Evolutionary conservation across 2,329 filamentous ascomycete species (phyloP).

Genomic region (Penicillium sp.): DNA sequence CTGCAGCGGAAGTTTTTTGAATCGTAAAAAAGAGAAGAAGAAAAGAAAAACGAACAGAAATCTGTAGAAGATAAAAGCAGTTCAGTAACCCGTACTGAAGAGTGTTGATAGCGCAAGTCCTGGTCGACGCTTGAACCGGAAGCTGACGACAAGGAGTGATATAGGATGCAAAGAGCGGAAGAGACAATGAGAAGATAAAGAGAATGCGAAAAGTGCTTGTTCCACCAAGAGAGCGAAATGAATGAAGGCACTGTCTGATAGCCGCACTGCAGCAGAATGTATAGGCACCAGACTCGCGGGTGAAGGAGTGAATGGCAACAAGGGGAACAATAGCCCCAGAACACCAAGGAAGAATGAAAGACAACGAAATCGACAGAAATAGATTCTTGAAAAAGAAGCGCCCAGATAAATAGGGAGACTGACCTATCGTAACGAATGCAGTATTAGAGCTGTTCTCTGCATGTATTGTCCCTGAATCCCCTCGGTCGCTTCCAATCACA

Average conservation of each 20-base stretch:
- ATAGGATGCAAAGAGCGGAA: constrained; percentile 9
- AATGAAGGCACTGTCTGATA: constrained; percentile 7
- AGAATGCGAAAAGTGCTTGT: constrained; percentile 4
- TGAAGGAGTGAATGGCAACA: constrained; percentile 9
- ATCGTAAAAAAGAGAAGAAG: not conserved
- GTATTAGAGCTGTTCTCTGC: not conserved
- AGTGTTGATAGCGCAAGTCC: not conserved
- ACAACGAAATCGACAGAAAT: constrained; percentile 2
- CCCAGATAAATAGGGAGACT: not conserved
- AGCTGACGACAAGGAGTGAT: constrained; percentile 6
- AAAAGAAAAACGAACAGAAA: not conserved
- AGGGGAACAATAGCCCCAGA: not conserved
- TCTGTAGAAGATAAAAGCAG: constrained; percentile 13
- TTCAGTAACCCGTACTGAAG: constrained; percentile 32
- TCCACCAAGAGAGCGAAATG: constrained; percentile 8
- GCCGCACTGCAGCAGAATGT: constrained; percentile 1
- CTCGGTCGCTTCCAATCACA: constrained; percentile 14
- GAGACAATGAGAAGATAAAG: not conserved
- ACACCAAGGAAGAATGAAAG: constrained; percentile 1
- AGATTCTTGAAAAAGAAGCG: not conserved
- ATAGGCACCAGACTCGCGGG: constrained; percentile 1
- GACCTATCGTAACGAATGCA: not conserved
- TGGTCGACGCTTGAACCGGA: constrained; percentile 13
- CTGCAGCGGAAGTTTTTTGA: constrained; percentile 23
- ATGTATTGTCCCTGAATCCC: constrained; percentile 4